Evolutionary conservation across 2,329 filamentous ascomycete genomes (phyloP).

Genomic region (Chaetomium sp.): DNA sequence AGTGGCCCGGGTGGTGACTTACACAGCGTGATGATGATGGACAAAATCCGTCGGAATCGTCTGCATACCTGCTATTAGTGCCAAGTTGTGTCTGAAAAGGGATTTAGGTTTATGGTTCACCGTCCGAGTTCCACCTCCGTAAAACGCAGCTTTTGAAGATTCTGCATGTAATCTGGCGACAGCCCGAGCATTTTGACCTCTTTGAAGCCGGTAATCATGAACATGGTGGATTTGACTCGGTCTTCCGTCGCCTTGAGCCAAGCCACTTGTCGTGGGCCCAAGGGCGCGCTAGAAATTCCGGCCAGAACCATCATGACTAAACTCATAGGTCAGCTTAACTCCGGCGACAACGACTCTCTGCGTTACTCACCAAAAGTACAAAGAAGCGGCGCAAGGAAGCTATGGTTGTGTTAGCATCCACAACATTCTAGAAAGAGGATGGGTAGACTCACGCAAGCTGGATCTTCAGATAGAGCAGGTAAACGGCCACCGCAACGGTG

Average conservation of each 20-base stretch:
- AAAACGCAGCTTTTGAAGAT: constrained; percentile 17
- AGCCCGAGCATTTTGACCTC: constrained; percentile 25
- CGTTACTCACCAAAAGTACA: constrained; percentile 17
- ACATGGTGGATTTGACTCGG: constrained; percentile 24
- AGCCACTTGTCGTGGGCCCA: constrained; percentile 19
- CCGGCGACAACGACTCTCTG: background rate
- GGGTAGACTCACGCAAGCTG: constrained; percentile 17
- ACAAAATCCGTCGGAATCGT: constrained; percentile 23
- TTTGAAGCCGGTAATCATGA: constrained; percentile 23
- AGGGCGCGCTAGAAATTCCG: constrained; percentile 16
- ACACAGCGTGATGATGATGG: constrained; percentile 21
- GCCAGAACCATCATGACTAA: constrained; percentile 22
- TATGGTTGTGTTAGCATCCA: background rate
- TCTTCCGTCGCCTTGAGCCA: constrained; percentile 22
- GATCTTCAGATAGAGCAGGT: constrained; percentile 21
- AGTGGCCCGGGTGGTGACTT: background rate
- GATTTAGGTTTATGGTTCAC: background rate
- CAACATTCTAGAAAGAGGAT: background rate
- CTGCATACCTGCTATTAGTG: background rate
- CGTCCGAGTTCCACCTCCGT: constrained; percentile 17
- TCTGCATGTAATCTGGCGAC: constrained; percentile 15
- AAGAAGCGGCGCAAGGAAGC: constrained; percentile 21
- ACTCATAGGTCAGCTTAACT: background rate
- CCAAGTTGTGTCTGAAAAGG: background rate
- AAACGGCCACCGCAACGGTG: constrained; percentile 19